Conservation (phyloP, 345 rosid species). For the Melaleuca quinquenervia region DNA sequence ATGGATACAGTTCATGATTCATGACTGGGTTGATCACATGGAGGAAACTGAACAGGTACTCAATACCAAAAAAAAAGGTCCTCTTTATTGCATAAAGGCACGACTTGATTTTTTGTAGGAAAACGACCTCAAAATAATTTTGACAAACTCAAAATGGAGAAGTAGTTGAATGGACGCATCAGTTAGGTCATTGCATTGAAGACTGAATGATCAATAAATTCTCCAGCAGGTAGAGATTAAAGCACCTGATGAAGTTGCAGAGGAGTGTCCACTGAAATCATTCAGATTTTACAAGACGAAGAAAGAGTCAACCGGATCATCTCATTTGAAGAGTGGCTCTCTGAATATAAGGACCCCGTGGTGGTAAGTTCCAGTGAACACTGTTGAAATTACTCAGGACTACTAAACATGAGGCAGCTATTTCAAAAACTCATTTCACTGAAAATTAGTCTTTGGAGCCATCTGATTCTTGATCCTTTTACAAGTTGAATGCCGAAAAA, state of each 20-base stretch:
- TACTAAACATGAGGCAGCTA: not conserved
- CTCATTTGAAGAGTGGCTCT: conserved; percentile 23
- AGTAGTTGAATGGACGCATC: not conserved
- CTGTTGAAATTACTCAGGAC: not conserved
- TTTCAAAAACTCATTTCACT: not conserved
- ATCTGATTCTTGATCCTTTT: not conserved
- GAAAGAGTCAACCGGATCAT: conserved; percentile 28
- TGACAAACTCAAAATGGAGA: not conserved
- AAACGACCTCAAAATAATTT: not conserved
- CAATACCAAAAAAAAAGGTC: no score
- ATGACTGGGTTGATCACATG: conserved; percentile 83
- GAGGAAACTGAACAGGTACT: conserved; percentile 59
- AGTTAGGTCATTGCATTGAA: not conserved
- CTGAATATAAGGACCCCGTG: conserved; percentile 70
- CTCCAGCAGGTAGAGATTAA: conserved; percentile 38
- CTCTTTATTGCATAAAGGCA: not conserved
- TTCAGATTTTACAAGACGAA: conserved; percentile 50
- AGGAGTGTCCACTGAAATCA: conserved; percentile 52
- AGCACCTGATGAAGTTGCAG: conserved; percentile 43
- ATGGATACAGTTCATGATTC: conserved; percentile 85
- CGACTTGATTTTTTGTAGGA: not conserved
- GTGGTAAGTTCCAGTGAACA: conserved; percentile 32
- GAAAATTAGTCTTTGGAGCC: not conserved
- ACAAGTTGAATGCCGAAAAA: not conserved
- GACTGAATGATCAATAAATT: not conserved